These are phyloP conservation scores for Trichoderma lentiforme DNA, from an alignment of 2,329 filamentous ascomycete genomes.

Conservation along the genomic window DNA sequence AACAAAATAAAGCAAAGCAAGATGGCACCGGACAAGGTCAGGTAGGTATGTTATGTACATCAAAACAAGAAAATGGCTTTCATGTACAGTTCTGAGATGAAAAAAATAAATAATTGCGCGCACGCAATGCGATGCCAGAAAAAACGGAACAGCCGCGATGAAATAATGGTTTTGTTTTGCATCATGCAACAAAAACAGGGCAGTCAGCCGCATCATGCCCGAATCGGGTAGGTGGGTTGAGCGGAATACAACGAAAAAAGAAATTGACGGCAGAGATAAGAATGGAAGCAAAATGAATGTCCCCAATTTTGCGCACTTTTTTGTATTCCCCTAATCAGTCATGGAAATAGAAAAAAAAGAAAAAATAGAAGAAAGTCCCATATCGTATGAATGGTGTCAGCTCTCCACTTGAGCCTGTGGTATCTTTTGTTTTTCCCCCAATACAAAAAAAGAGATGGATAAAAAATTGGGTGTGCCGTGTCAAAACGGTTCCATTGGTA, in stretches of 20 bases:
- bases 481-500: not conserved
- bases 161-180: not conserved
- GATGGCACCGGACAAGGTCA: not conserved
- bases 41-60: not conserved
- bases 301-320: constrained; percentile 12
- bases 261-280: not conserved
- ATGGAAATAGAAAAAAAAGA: not conserved
- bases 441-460: not conserved
- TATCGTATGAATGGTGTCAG: constrained; percentile 1
- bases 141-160: not conserved
- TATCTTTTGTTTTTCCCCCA: not conserved
- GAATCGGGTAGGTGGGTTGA: constrained; percentile 3
- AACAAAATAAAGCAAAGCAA: not conserved
- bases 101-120: not conserved
- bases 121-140: constrained; percentile 8
- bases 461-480: not conserved
- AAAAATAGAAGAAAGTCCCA: not conserved
- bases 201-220: not conserved
- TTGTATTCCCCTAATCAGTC: not conserved
- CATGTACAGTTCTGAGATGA: not conserved
- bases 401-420: constrained; percentile 10
- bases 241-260: not conserved
- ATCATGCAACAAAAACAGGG: not conserved
- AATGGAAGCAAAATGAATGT: not conserved
- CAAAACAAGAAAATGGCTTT: not conserved